phyloP scores from a whole-genome alignment of 2,329 filamentous ascomycete species.

The Sordariomycetes sp. region DNA sequence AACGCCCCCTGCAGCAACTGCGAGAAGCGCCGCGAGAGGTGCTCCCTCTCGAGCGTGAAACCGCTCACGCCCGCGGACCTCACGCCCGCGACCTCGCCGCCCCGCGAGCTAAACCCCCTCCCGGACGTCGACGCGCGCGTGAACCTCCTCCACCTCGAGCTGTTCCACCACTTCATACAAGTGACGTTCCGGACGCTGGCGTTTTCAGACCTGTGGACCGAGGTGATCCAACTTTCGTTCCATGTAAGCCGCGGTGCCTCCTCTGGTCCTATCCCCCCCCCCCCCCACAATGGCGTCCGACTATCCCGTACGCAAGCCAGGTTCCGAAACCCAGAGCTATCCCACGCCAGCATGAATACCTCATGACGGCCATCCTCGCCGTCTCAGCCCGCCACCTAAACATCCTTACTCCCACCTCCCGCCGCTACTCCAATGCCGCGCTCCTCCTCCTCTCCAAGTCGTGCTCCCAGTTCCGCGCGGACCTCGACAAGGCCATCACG shows the following conservation, averaged over 20 bases:
- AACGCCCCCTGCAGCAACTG: slow-evolving; percentile 14
- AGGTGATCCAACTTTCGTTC: slow-evolving; percentile 12
- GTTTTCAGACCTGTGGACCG: slow-evolving; percentile 14
- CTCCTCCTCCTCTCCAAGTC: slow-evolving; percentile 11
- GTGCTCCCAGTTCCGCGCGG: slow-evolving; percentile 11
- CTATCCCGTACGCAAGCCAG: not conserved
- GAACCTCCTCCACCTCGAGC: slow-evolving; percentile 16
- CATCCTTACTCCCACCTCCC: slow-evolving; percentile 6
- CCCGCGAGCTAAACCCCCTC: slow-evolving; percentile 1
- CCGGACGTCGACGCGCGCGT: slow-evolving; percentile 7
- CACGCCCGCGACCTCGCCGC: not conserved
- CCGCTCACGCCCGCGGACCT: slow-evolving; percentile 2
- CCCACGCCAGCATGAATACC: slow-evolving; percentile 11
- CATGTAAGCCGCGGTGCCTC: slow-evolving; percentile 8
- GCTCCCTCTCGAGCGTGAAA: slow-evolving; percentile 1
- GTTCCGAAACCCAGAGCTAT: not conserved
- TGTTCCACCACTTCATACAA: slow-evolving; percentile 17
- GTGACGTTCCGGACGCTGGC: slow-evolving; percentile 12
- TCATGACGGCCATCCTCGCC: slow-evolving; percentile 13
- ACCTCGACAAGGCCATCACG: slow-evolving; percentile 11
- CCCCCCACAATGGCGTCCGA: no score
- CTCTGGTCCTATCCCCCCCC: not conserved
- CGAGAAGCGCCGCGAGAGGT: slow-evolving; percentile 10
- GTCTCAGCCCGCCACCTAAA: slow-evolving; percentile 11
- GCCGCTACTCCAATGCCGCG: slow-evolving; percentile 11